Evolutionary conservation across 2,329 filamentous ascomycete species (phyloP).

Genomic region (Camillea tinctor): DNA sequence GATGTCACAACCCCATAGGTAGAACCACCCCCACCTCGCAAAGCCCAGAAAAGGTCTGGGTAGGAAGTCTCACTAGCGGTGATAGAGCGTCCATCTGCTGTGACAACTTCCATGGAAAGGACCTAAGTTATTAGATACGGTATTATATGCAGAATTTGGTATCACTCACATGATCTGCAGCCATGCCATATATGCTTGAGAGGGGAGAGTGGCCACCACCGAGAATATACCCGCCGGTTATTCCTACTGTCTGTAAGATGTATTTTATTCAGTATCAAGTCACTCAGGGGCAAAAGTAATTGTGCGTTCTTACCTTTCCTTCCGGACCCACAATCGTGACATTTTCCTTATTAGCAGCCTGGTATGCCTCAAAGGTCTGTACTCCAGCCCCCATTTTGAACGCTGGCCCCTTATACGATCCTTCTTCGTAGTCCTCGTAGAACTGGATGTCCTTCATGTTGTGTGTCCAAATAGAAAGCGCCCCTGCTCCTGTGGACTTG

Average conservation of each 20-base stretch:
- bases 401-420: constrained; percentile 25
- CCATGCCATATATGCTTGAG: constrained; percentile 49
- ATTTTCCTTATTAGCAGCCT: constrained; percentile 22
- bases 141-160: neutral
- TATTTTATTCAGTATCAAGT: neutral
- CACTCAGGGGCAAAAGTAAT: neutral
- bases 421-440: constrained; percentile 26
- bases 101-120: constrained; percentile 49
- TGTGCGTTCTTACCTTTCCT: constrained; percentile 19
- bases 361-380: constrained; percentile 27
- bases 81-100: constrained; percentile 44
- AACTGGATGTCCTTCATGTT: constrained; percentile 29
- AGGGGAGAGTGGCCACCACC: constrained; percentile 57
- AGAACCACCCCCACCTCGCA: constrained; percentile 46
- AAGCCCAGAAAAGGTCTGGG: constrained; percentile 51
- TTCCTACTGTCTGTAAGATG: constrained; percentile 44
- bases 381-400: constrained; percentile 31
- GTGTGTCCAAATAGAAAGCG: constrained; percentile 30
- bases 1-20: constrained; percentile 46
- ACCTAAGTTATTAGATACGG: constrained; percentile 26
- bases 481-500: constrained; percentile 29
- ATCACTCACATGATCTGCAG: constrained; percentile 42
- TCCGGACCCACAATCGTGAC: constrained; percentile 26
- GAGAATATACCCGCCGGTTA: constrained; percentile 45
- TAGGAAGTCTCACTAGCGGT: constrained; percentile 43